Conservation (phyloP, 345 rosid species). For the Eutrema heterophyllum region DNA sequence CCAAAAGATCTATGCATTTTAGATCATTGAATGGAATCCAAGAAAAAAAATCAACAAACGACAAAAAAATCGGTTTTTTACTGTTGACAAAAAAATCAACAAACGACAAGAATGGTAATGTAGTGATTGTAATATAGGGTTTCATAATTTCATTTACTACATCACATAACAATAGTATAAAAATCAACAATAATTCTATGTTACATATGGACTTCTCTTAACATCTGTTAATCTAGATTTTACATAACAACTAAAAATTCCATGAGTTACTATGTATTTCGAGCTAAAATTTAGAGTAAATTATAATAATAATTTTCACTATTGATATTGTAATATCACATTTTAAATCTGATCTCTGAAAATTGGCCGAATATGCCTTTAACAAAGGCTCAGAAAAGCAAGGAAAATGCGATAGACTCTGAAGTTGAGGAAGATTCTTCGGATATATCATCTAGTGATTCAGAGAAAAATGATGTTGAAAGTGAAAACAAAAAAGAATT, state of each 20-base stretch:
- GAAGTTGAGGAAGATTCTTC: too few relatives aligned
- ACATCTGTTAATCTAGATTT: neutral
- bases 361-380: too few relatives aligned
- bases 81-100: neutral
- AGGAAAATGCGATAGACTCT: too few relatives aligned
- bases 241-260: neutral
- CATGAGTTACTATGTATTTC: neutral
- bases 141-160: neutral
- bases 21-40: slow-evolving; percentile 32
- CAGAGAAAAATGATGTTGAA: too few relatives aligned
- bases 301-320: neutral
- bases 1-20: slow-evolving; percentile 32
- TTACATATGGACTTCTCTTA: neutral
- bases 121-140: neutral
- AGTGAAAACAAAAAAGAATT: too few relatives aligned
- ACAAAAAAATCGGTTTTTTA: slow-evolving; percentile 15
- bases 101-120: neutral
- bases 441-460: too few relatives aligned
- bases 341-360: neutral
- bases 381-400: too few relatives aligned
- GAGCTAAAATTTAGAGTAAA: neutral
- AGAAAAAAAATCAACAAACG: slow-evolving; percentile 17
- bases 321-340: neutral
- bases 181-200: too few relatives aligned
- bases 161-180: neutral